Conservation (phyloP, 345 rosid genomes). For the Zanthoxylum bungeanum region DNA sequence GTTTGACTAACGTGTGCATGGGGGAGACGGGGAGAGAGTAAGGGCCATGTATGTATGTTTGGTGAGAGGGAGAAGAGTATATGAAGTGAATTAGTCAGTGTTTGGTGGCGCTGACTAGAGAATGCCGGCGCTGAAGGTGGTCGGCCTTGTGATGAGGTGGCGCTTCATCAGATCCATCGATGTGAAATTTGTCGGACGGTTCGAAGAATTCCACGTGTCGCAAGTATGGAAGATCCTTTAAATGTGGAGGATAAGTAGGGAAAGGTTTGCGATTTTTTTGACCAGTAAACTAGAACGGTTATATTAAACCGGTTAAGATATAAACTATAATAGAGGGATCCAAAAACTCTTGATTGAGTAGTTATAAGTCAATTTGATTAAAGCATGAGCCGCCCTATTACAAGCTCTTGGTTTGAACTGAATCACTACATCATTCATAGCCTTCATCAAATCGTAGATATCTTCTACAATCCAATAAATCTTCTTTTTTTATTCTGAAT, state of each 20-base stretch:
- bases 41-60: slow-evolving; percentile 48
- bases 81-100: not conserved
- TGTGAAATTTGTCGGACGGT: not conserved
- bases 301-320: too few relatives aligned
- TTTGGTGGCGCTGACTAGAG: slow-evolving; percentile 12
- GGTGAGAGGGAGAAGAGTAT: not conserved
- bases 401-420: too few relatives aligned
- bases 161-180: slow-evolving; percentile 3
- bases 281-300: too few relatives aligned
- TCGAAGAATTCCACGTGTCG: slow-evolving; percentile 39
- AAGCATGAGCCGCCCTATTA: too few relatives aligned
- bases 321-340: too few relatives aligned
- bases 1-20: slow-evolving; percentile 43
- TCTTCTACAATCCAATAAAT: too few relatives aligned
- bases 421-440: too few relatives aligned
- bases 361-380: too few relatives aligned
- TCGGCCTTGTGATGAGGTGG: slow-evolving; percentile 35
- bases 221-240: not conserved
- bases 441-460: too few relatives aligned
- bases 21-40: slow-evolving; percentile 28
- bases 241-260: slow-evolving; percentile 7
- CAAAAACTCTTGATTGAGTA: too few relatives aligned
- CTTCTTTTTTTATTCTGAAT: too few relatives aligned
- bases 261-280: too few relatives aligned
- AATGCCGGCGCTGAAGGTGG: slow-evolving; percentile 40